A percentile compares a stretch with the other conserved stretches of the same genome.
phyloP scores from a whole-genome alignment of 345 rosid genomes.

The Carallia pectinifolia region DNA sequence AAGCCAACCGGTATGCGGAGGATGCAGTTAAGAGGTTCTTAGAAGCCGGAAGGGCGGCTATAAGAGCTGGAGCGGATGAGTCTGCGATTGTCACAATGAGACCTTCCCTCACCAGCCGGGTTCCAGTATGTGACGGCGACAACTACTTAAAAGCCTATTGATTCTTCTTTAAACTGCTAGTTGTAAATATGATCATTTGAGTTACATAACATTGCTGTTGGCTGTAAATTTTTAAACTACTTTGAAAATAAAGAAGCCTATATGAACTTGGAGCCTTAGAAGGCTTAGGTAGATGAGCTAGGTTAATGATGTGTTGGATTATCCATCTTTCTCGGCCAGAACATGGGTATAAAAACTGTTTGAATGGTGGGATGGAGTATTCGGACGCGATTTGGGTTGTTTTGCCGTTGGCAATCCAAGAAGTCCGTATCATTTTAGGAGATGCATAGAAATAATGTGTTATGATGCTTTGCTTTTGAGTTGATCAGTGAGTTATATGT shows the following conservation, averaged over 20 bases:
- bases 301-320: too few species aligned
- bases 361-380: too few species aligned
- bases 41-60: conserved; percentile 89
- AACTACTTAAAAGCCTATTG: conserved; percentile 15
- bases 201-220: neutral
- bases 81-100: conserved; percentile 85
- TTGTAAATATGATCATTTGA: conserved; percentile 9
- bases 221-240: conserved; percentile 1
- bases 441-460: too few species aligned
- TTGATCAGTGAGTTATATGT: too few species aligned
- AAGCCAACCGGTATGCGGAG: conserved; percentile 84
- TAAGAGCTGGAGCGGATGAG: conserved; percentile 92
- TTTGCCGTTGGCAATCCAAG: too few species aligned
- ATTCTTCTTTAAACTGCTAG: conserved; percentile 1
- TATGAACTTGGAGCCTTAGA: neutral
- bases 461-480: too few species aligned
- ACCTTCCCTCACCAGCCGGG: conserved; percentile 76
- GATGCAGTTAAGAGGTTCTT: conserved; percentile 85
- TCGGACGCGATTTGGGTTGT: too few species aligned
- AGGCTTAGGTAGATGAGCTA: too few species aligned
- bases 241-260: neutral
- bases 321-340: too few species aligned
- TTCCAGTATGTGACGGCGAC: conserved; percentile 13
- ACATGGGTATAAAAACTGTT: too few species aligned
- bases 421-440: too few species aligned